Conservation (phyloP, 2,329 filamentous ascomycete genomes). For the Bipolaris cookei region DNA sequence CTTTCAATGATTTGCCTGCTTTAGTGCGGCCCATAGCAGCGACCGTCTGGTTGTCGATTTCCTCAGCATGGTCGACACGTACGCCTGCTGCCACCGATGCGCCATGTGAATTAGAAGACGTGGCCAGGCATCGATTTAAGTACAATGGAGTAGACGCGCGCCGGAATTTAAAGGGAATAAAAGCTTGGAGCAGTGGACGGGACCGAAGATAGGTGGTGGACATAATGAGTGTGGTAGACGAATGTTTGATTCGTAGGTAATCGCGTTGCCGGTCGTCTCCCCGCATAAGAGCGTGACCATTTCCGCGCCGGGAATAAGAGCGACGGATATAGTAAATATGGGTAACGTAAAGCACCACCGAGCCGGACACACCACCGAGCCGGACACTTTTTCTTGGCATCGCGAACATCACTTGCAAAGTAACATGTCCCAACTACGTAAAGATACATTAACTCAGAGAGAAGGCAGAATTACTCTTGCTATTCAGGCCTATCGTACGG, state of each 20-base stretch:
- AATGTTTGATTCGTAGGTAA: neutral
- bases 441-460: too few relatives aligned
- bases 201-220: constrained; percentile 11
- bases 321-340: neutral
- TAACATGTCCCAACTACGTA: too few relatives aligned
- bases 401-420: too few relatives aligned
- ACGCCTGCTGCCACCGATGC: constrained; percentile 24
- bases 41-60: constrained; percentile 51
- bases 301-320: constrained; percentile 8
- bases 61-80: constrained; percentile 45
- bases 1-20: constrained; percentile 54
- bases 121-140: constrained; percentile 17
- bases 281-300: neutral
- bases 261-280: neutral
- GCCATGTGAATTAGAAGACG: constrained; percentile 20
- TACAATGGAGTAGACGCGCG: neutral
- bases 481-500: too few relatives aligned
- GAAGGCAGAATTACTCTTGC: too few relatives aligned
- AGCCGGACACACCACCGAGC: too few relatives aligned
- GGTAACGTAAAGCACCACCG: too few relatives aligned
- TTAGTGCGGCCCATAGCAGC: constrained; percentile 56
- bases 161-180: neutral
- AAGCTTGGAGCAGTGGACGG: neutral
- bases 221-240: constrained; percentile 16
- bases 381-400: too few relatives aligned